A percentile compares a stretch with the other conserved stretches of the same genome.
Conservation (phyloP, 2,329 filamentous ascomycete species). For the Ophiostoma novo-ulmi region DNA sequence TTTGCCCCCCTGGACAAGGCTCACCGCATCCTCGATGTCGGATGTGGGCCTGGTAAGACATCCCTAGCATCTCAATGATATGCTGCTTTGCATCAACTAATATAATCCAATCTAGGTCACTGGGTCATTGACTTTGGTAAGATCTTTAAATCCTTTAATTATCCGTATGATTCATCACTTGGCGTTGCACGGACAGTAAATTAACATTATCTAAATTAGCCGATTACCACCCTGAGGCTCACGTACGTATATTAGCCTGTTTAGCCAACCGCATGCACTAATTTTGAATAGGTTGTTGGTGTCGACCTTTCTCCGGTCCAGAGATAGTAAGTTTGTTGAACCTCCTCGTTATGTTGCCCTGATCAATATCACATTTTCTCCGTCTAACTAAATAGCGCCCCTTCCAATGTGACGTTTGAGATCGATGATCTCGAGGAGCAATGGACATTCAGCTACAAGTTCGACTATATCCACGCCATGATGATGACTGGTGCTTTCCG, state of each 20-base stretch:
- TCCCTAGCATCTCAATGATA: neutral
- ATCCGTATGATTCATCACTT: neutral
- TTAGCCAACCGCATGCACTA: neutral
- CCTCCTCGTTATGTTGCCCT: neutral
- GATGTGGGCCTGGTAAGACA: slow-evolving; percentile 40
- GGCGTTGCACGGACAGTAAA: neutral
- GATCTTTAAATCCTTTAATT: slow-evolving; percentile 9
- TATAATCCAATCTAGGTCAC: slow-evolving; percentile 28
- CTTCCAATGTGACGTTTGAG: slow-evolving; percentile 31
- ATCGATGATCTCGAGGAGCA: slow-evolving; percentile 32
- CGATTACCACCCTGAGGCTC: slow-evolving; percentile 30
- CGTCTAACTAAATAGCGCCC: slow-evolving; percentile 22
- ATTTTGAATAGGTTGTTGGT: slow-evolving; percentile 26
- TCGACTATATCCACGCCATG: slow-evolving; percentile 31
- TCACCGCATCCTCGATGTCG: slow-evolving; percentile 45
- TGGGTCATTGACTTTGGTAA: slow-evolving; percentile 33
- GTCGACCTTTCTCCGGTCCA: slow-evolving; percentile 31
- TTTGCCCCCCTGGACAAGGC: slow-evolving; percentile 42
- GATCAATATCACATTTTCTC: too few relatives aligned
- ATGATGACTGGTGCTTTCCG: slow-evolving; percentile 33
- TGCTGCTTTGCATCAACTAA: neutral
- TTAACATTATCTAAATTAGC: slow-evolving; percentile 24
- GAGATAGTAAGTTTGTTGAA: slow-evolving; percentile 26
- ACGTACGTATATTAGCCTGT: slow-evolving; percentile 20
- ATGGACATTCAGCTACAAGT: slow-evolving; percentile 32